Percentiles rank a stretch among this genome's conserved stretches.
phyloP scores from a whole-genome alignment of 2,329 filamentous ascomycete genomes.

The Periconia macrospinosa region DNA sequence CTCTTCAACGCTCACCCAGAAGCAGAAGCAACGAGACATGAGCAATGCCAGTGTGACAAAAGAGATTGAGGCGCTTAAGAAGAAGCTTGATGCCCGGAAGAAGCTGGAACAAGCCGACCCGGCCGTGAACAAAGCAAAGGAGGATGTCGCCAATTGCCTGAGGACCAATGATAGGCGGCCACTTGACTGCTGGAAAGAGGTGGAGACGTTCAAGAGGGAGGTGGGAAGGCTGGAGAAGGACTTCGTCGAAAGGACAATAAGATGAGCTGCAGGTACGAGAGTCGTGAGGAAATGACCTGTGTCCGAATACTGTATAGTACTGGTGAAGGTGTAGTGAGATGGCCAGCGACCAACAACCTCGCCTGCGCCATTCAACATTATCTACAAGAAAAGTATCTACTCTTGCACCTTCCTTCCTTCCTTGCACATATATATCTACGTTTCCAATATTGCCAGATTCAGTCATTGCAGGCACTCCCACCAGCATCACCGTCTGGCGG shows the following conservation, averaged over 20 bases:
- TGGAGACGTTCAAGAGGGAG: constrained; percentile 86
- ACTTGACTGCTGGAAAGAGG: constrained; percentile 92
- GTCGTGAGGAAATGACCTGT: constrained; percentile 5
- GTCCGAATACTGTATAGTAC: constrained; percentile 21
- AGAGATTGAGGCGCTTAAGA: constrained; percentile 60
- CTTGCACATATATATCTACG: neutral
- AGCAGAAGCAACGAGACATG: constrained; percentile 50
- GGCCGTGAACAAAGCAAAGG: constrained; percentile 72
- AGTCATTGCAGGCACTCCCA: too few relatives aligned
- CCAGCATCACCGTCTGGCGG: too few relatives aligned
- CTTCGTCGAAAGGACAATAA: constrained; percentile 82
- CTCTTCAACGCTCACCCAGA: constrained; percentile 41
- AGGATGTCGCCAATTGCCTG: constrained; percentile 78
- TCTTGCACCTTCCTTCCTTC: neutral
- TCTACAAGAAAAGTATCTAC: neutral
- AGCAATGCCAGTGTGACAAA: constrained; percentile 57
- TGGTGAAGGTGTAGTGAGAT: neutral
- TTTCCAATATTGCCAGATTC: too few relatives aligned
- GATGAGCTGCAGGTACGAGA: constrained; percentile 26
- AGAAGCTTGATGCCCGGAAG: constrained; percentile 56
- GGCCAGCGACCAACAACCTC: neutral
- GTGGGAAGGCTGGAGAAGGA: constrained; percentile 81
- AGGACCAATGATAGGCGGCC: constrained; percentile 82
- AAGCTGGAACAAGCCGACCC: constrained; percentile 67
- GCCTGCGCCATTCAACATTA: too few relatives aligned